Conservation (phyloP, 805 yeast species). For the Ogataea trehaloabstinens region DNA sequence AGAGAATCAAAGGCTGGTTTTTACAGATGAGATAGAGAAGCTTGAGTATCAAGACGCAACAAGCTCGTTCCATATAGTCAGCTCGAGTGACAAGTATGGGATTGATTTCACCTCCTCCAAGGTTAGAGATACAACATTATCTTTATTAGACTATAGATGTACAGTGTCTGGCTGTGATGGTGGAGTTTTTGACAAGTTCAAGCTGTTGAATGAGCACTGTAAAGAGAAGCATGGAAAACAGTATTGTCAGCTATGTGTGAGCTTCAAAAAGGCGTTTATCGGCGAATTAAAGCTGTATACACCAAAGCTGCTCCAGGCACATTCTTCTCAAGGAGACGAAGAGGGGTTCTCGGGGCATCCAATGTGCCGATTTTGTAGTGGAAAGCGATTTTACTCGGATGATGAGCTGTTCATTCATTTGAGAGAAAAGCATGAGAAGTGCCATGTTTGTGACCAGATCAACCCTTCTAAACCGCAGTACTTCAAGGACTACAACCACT, state of each 20-base stretch:
- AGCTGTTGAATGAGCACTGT: slow-evolving; percentile 63
- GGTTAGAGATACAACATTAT: slow-evolving; percentile 48
- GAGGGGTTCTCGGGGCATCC: slow-evolving; percentile 89
- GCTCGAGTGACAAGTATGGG: slow-evolving; percentile 43
- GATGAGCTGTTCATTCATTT: slow-evolving; percentile 84
- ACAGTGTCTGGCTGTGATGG: slow-evolving; percentile 34
- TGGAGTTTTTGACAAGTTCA: slow-evolving; percentile 44
- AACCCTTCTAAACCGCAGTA: slow-evolving; percentile 65
- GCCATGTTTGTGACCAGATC: slow-evolving; percentile 81
- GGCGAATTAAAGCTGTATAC: slow-evolving; percentile 64
- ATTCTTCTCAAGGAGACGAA: slow-evolving; percentile 71
- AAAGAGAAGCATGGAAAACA: slow-evolving; percentile 58
- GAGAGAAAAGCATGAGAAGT: slow-evolving; percentile 80
- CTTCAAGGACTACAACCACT: slow-evolving; percentile 70
- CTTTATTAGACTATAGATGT: slow-evolving; percentile 56
- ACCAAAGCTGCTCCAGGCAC: slow-evolving; percentile 61
- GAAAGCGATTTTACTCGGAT: slow-evolving; percentile 75
- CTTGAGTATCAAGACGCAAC: slow-evolving; percentile 36
- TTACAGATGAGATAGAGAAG: slow-evolving; percentile 50
- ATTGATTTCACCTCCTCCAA: slow-evolving; percentile 56
- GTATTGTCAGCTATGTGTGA: slow-evolving; percentile 74
- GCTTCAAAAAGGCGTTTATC: slow-evolving; percentile 75
- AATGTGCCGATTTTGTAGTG: slow-evolving; percentile 74
- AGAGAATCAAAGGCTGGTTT: slow-evolving; percentile 55
- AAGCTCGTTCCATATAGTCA: slow-evolving; percentile 16